Base-by-base conservation (phyloP, 2,329 filamentous ascomycete genomes). In the Neoarthrinium moseri region DNA sequence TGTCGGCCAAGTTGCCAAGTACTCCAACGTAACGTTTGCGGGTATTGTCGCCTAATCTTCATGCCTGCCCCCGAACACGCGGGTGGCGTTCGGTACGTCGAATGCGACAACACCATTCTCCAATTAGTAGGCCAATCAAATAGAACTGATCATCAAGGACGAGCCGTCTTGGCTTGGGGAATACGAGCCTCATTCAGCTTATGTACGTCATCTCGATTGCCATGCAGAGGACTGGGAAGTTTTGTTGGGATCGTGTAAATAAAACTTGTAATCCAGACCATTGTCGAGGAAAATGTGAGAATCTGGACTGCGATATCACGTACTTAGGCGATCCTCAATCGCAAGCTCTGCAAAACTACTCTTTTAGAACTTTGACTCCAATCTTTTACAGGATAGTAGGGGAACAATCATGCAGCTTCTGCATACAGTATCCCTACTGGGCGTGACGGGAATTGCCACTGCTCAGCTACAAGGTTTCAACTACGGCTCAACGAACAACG, bases 401-500 rank as follows among this genome's bases (percentile, higher is more conserved):
- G n/a, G n/a, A n/a, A n/a, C n/a, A n/a, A 35, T 10, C 11, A 35
- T 35, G 32, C 32, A 35, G 10, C 7, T 35, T 35, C 32, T 7
- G 17, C 32, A 35, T 17, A 7, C 20, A 13, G n/a, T 18, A 26
- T n/a, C 37, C 1, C 17, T 40, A 13, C 26, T 41, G 10, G 36
- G 20, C 45, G 17, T 54, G 15, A 49, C 47, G 10, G 43, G 46
- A 6, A 43, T 46, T 11, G 52, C 49, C 15, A 22, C 50, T 8
- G 52, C 58, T 26, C 51, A 56, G 38, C 43, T 55, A 11, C 53
- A 53, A 43, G 72, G 72, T 51, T 75, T 75, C 65, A 74, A 72
- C 66, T 75, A 74, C 56, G 72, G 69, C 52, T 52, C 66, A 24
- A 63, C 58, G 34, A 64, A 67, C 52, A 52, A 56, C 29, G 69